phyloP scores from a whole-genome alignment of 495 filamentous ascomycete species.

The Daldinia childiae region DNA sequence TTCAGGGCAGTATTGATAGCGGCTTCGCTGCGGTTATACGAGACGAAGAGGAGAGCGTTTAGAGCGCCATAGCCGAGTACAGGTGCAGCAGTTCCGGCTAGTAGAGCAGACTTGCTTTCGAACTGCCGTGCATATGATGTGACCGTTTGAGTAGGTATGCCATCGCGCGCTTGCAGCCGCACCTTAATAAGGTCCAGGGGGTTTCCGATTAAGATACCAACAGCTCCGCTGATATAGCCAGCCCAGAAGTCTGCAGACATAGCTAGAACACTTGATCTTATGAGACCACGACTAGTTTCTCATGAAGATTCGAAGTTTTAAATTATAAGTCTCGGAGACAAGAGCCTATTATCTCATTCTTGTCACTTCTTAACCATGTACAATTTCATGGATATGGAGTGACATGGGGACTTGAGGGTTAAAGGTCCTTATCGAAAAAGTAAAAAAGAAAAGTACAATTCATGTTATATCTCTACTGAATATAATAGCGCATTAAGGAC shows the following conservation, averaged over 20 bases:
- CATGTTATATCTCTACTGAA: not conserved
- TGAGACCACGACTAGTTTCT: not conserved
- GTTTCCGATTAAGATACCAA: slow-evolving; percentile 86
- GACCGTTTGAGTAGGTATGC: slow-evolving; percentile 28
- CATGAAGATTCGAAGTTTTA: not conserved
- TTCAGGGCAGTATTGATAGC: slow-evolving; percentile 59
- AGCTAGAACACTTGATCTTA: slow-evolving; percentile 1
- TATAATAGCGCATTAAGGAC: too few species aligned
- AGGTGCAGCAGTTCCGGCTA: slow-evolving; percentile 77
- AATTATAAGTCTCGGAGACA: not conserved
- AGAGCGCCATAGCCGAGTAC: slow-evolving; percentile 88
- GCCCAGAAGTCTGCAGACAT: slow-evolving; percentile 91
- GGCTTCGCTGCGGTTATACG: slow-evolving; percentile 79
- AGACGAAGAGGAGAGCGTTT: slow-evolving; percentile 85
- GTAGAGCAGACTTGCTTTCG: slow-evolving; percentile 43
- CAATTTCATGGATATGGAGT: not conserved
- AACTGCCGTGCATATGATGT: slow-evolving; percentile 47
- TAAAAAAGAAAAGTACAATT: not conserved
- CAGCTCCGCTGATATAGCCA: slow-evolving; percentile 83
- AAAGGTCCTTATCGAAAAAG: not conserved
- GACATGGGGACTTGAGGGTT: not conserved
- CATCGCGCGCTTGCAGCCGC: slow-evolving; percentile 69
- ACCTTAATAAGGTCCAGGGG: slow-evolving; percentile 90
- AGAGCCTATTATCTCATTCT: not conserved
- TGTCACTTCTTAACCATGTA: slow-evolving; percentile 6